Evolutionary conservation across 306 rosid species (phyloP), one percentile per base, ranked within the genome.

Genomic region (Luffa aegyptiaca): DNA sequence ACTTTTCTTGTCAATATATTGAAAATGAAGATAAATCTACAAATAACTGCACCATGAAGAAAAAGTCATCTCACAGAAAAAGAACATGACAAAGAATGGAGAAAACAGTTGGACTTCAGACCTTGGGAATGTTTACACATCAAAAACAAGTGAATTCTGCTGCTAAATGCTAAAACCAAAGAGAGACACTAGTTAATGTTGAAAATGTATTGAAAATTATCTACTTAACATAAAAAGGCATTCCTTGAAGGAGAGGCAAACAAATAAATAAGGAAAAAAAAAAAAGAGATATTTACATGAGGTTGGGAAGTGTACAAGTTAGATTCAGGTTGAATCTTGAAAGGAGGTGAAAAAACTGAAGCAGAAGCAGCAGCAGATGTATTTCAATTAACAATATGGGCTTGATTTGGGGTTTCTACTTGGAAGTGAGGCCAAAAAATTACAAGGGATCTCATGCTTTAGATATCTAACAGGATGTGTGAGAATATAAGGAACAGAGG

Each of bases 281-380:
- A 10, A 5, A 20, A 52, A 5, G 18, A 33, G 48, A 51, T 75
- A 75, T 75, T 26, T 75, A 75, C 79, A 75, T 52, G 63, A 52
- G 61, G 33, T 17, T 75, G 63, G 63, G 10, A 8, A 53, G 63
- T 52, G 64, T 75, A 75, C 79, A 75, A 35, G 64, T 75, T 75
- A 51, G 78, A 73, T 49, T 51, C 21, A 14, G 20, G 44, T 46
- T 31, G 77, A 48, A 44, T 41, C 35, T 68, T 68, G 52, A 37
- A 42, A 71, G 39, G 56, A 41, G 55, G 5, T 45, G 57, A 20
- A 11, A 31, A 73, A 49, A 49, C 78, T 72, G 59, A 51, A 73
- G 61, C 56, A 73, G 48, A 13, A 66, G 52, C 72, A 35, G 71
- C 10, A 61, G 74, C 76, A 72, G 76, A 44, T 70, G 17, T 5